Base-by-base conservation (phyloP, 2,329 filamentous ascomycete genomes). In the Leptographium wingfieldii region DNA sequence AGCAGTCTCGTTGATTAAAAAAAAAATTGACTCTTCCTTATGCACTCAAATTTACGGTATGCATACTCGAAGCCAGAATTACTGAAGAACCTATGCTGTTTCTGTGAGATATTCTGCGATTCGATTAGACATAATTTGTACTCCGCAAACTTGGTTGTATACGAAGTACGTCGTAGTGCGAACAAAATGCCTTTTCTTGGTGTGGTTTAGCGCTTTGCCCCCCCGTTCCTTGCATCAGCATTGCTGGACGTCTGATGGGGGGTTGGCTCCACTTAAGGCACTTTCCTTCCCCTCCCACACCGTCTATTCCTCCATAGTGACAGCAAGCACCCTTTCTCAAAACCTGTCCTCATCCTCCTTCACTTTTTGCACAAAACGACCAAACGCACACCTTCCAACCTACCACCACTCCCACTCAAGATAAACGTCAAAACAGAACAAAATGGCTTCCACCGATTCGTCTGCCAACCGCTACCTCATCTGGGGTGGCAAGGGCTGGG, bases 401-500 rank as follows among this genome's bases (percentile, higher is more conserved):
- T 27, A 29, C 49, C 43, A 29, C n/a, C 25, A 14, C 25, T 27
- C 27, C 49, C 16, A 5, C 49, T 31, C 27, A 16, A 29, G 5
- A 54, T 49, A 12, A 46, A 19, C 27, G 16, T 33, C 55, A 43
- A 55, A 58, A 31, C 55, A 49, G 43, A 55, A 29, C 60, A 64
- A 25, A 40, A 65, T 65, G 64, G 61, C 63, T 57, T 16, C 63
- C 51, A 60, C 54, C 49, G 59, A 48, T 49, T 7, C 43, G 6
- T 66, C 69, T 40, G 60, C 66, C 53, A 70, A 73, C 66, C 75
- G 76, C 65, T 85, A 80, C 70, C 77, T 87, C 64, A 83, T 86
- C 68, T 86, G 83, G 83, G 83, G 84, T 60, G 81, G 77, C 65
- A 74, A 78, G 65, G 83, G 83, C 67, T 85, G 81, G 82, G 77